phyloP scores from a whole-genome alignment of 108 stramenopile species.

The Mediolabrus comicus region DNA sequence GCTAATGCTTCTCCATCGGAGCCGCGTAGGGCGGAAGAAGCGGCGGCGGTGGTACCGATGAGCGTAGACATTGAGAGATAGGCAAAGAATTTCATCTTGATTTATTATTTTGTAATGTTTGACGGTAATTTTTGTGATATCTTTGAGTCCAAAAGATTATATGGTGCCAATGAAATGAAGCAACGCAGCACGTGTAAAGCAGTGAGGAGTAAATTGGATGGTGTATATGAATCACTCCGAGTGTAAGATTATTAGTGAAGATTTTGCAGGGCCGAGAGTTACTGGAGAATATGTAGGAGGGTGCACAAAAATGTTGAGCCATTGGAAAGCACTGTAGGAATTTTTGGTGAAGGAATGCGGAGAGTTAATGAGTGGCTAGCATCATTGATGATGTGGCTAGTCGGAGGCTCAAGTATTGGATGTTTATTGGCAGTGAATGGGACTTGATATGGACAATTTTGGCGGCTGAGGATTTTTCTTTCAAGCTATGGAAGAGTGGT shows the following conservation, averaged over 20 bases:
- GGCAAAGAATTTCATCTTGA: neutral
- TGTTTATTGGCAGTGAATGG: neutral
- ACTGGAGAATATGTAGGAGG: no score
- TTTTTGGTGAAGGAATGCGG: neutral
- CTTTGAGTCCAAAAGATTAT: no score
- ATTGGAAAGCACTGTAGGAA: neutral
- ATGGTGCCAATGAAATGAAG: no score
- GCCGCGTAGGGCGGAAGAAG: neutral
- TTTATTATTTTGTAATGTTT: neutral
- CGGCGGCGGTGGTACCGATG: no score
- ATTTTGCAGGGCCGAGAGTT: neutral
- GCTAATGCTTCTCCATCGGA: neutral
- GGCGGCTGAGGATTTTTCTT: neutral
- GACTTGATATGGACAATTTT: neutral
- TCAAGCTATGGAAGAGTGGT: no score
- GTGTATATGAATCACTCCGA: no score
- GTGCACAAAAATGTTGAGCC: no score
- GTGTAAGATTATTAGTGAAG: neutral
- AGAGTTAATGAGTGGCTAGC: neutral
- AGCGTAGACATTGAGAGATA: neutral
- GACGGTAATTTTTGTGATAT: no score
- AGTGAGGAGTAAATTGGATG: neutral
- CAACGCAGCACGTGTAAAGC: neutral
- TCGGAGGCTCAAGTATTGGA: neutral
- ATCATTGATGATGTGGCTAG: neutral